phyloP scores from a whole-genome alignment of 441 rosid species.

The Adansonia gregorii region DNA sequence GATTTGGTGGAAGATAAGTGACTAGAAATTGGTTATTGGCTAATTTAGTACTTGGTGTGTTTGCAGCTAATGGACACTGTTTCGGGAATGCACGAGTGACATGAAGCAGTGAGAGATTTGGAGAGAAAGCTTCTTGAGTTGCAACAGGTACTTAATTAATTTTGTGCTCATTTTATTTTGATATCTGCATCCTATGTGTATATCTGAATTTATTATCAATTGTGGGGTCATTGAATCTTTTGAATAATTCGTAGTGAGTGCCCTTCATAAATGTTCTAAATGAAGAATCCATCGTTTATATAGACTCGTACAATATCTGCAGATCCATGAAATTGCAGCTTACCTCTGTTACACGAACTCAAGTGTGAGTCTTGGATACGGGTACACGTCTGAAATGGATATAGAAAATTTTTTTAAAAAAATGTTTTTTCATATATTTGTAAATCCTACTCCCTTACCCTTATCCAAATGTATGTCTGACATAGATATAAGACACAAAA shows the following conservation, averaged over 20 bases:
- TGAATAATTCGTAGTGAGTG: background rate
- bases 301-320: background rate
- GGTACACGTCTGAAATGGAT: too few species aligned
- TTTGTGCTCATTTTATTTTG: background rate
- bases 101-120: conserved; percentile 88
- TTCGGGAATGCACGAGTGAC: conserved; percentile 99
- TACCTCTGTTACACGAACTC: too few species aligned
- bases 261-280: background rate
- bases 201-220: background rate
- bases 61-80: conserved; percentile 92
- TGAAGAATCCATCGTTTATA: background rate
- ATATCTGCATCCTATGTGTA: background rate
- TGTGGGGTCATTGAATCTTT: background rate
- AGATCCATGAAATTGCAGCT: background rate
- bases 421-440: too few species aligned
- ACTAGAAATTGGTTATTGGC: background rate
- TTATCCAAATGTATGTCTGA: too few species aligned
- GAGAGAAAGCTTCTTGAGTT: conserved; percentile 89
- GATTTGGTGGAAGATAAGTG: conserved; percentile 12
- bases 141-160: conserved; percentile 68
- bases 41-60: background rate
- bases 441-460: too few species aligned
- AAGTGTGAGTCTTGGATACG: too few species aligned
- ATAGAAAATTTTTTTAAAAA: too few species aligned
- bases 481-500: background rate